Evolutionary conservation across 768 basidiomycete genomes (phyloP), one percentile per base, ranked within the genome.

Genomic region (Suillus brevipes): DNA sequence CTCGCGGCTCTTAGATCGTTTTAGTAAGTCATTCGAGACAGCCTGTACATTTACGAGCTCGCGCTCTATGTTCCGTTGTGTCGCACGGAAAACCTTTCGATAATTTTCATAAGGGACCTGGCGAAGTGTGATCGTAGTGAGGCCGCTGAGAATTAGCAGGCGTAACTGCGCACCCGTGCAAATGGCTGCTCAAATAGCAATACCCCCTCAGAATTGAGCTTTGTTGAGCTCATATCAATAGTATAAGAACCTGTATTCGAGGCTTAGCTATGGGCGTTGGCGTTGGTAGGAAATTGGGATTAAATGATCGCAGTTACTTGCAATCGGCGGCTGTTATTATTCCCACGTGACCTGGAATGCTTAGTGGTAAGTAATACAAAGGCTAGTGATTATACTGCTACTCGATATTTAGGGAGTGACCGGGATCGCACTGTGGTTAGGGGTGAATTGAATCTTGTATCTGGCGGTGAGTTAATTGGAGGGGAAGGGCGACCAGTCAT

Each of bases 91-190:
- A n/a, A 89, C 83, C 77, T 91, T 92, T 70, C 92, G 88, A 72
- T 94, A 92, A 69, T 91, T 91, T 79, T 96, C 94, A 77, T 90
- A 92, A 13, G 94, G 94, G 14, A 94, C 92, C 94, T 96, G 68
- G 45, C 37, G 56, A 49, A 56, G 20, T n/a, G 56, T 43, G 40
- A 59, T 61, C 52, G 52, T n/a, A 13, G 62, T 75, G 65, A 71
- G 65, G 58, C 42, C 25, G 31, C 13, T n/a, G 52, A 23, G 42
- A 63, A 31, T 31, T 71, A 45, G 38, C 56, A 64, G 42, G 43
- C 40, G 40, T 55, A 34, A 31, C 53, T 63, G 71, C 84, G 60
- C 71, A 93, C 92, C 70, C 88, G 81, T 18, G 84, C 85, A 76
- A 94, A 92, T 0, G 92, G 92, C 70, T 95, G 92, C 75, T 95